Base-by-base conservation (phyloP, 164 flowering plant species). In the Berberis vulgaris region DNA sequence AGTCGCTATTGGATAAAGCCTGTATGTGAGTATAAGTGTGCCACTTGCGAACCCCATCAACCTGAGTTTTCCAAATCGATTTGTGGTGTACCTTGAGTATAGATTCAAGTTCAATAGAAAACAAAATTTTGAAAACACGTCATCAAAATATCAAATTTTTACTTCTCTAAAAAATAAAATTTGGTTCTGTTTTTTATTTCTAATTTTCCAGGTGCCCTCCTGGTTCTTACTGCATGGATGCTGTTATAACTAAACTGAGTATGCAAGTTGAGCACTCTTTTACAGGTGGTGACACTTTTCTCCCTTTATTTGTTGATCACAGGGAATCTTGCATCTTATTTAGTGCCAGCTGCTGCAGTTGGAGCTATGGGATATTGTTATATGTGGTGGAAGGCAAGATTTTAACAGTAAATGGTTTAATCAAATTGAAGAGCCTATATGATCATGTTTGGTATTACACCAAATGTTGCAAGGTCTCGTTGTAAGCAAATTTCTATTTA, bases 291-390 rank as follows among this genome's bases (percentile, higher is more conserved):
- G 43, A 40, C 6, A n/a, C 53, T 44, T 68, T 66, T 58, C 68
- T 68, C 64, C 11, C 69, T 66, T 40, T 26, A 26, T 26, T 26
- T 26, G 26, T 26, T 26, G 26, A 26, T 4, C 53, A 4, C 77
- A 86, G 88, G 84, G 64, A 73, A 78, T 60, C 73, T 72, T 70
- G 74, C 82, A 53, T 84, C 94, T 59, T 89, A 87, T 70, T 57
- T 89, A 45, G 63, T 86, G 66, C 97, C 97, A 61, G 94, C 97
- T 71, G 94, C 97, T 72, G 91, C 94, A 45, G 47, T 87, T 74
- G 97, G 97, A 70, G 97, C 88, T 39, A 81, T 87, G 88, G 97
- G 97, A 69, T 90, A 90, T 65, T 86, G 97, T 71, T 90, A 90
- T 73, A 87, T 87, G 91, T 81, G 92, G 93, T 90, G 94, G 97